phyloP scores from a whole-genome alignment of 75 land plant species.

The Sequoiadendron giganteum region DNA sequence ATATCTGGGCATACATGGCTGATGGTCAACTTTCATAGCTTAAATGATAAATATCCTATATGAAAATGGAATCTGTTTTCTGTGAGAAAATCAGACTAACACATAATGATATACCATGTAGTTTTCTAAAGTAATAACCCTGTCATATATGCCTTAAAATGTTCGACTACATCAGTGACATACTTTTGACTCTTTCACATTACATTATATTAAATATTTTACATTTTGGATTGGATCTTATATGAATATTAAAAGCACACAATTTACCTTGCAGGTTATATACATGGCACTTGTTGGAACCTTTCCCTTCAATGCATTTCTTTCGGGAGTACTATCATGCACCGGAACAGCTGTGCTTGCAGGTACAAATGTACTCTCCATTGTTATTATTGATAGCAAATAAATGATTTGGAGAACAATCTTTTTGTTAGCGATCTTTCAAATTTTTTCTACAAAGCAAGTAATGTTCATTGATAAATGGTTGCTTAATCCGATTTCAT shows the following conservation, averaged over 20 bases:
- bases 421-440: not conserved
- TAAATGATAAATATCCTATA: not conserved
- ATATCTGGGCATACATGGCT: not conserved
- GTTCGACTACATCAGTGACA: not conserved
- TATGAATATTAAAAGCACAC: not conserved
- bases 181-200: not conserved
- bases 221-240: not conserved
- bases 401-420: not conserved
- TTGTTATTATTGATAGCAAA: not conserved
- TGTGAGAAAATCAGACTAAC: not conserved
- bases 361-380: constrained; percentile 33
- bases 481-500: not conserved
- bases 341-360: constrained; percentile 91
- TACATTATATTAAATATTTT: not conserved
- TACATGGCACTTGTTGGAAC: constrained; percentile 94
- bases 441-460: not conserved
- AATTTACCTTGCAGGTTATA: constrained; percentile 41
- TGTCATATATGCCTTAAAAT: not conserved
- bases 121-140: not conserved
- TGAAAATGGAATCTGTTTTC: not conserved
- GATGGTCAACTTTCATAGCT: not conserved
- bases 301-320: constrained; percentile 95
- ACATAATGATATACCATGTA: not conserved
- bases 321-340: constrained; percentile 89
- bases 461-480: not conserved